Evolutionary conservation across 1,139 yeast species (phyloP).

Genomic region (Geotrichum klebahnii): DNA sequence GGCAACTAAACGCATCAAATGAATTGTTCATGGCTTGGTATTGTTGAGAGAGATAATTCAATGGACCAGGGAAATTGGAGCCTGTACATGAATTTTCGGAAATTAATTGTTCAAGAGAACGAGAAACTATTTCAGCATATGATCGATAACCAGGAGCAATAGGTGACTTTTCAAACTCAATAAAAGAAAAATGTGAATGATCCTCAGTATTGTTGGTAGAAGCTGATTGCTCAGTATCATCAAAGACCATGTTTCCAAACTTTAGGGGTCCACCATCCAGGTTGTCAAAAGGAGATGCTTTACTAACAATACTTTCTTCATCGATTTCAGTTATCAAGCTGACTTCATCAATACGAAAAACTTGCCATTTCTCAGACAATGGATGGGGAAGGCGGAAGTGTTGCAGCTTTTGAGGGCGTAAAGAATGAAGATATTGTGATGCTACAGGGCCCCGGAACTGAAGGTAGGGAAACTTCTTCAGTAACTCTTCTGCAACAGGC

Average conservation of each 20-base stretch:
- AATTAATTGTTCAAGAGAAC: slow-evolving; percentile 14
- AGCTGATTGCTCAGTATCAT: neutral
- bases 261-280: slow-evolving; percentile 14
- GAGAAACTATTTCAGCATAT: slow-evolving; percentile 17
- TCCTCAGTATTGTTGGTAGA: slow-evolving; percentile 4
- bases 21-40: neutral
- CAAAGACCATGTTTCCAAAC: slow-evolving; percentile 1
- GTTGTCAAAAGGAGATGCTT: neutral
- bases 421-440: slow-evolving; percentile 25
- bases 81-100: slow-evolving; percentile 14
- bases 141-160: slow-evolving; percentile 13
- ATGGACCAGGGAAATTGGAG: neutral
- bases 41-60: neutral
- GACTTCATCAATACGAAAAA: slow-evolving; percentile 35
- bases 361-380: slow-evolving; percentile 38
- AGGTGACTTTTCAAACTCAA: slow-evolving; percentile 19
- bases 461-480: slow-evolving; percentile 32
- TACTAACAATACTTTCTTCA: slow-evolving; percentile 12
- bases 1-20: neutral
- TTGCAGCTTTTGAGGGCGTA: slow-evolving; percentile 29
- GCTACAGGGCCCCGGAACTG: slow-evolving; percentile 26
- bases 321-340: slow-evolving; percentile 33
- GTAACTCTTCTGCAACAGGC: slow-evolving; percentile 37
- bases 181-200: neutral
- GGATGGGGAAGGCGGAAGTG: slow-evolving; percentile 32